Conservation (phyloP, 805 yeast species). For the Maudiozyma turicensis region DNA sequence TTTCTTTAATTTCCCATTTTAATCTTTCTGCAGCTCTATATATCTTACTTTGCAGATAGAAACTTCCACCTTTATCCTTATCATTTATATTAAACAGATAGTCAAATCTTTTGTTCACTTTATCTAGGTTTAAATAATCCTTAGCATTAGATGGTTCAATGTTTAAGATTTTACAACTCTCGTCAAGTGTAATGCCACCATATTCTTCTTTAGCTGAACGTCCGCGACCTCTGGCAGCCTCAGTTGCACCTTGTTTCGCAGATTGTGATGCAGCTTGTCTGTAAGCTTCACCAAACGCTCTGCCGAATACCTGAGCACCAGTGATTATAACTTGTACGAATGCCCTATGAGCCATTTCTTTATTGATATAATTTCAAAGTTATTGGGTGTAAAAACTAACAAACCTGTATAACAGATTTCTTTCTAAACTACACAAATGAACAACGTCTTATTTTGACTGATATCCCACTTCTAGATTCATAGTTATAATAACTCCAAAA, state of each 20-base stretch:
- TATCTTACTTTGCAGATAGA: slow-evolving; percentile 86
- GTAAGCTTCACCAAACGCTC: slow-evolving; percentile 95
- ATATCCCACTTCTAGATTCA: too few species aligned
- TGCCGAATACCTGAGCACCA: slow-evolving; percentile 92
- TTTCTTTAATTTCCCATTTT: slow-evolving; percentile 51
- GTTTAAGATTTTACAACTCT: slow-evolving; percentile 84
- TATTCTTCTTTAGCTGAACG: slow-evolving; percentile 34
- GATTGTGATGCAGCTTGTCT: slow-evolving; percentile 92
- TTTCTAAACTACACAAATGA: too few species aligned
- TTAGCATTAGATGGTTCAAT: slow-evolving; percentile 48
- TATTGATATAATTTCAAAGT: too few species aligned
- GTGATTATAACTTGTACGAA: slow-evolving; percentile 82
- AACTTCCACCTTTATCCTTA: slow-evolving; percentile 92
- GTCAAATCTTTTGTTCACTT: slow-evolving; percentile 60
- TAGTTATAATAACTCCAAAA: too few species aligned
- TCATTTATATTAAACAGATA: slow-evolving; percentile 82
- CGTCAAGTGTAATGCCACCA: slow-evolving; percentile 78
- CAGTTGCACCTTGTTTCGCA: slow-evolving; percentile 54
- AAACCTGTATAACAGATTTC: too few species aligned
- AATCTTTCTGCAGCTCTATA: slow-evolving; percentile 90
- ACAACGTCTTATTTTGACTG: too few species aligned
- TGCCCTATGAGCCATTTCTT: slow-evolving; percentile 91
- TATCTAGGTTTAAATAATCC: slow-evolving; percentile 43
- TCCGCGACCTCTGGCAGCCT: slow-evolving; percentile 28
- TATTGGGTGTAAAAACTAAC: too few species aligned